A percentile compares a stretch with the other conserved stretches of the same genome.
Evolutionary conservation across 805 yeast genomes (phyloP).

Genomic region (Debaryomyces castellii): DNA sequence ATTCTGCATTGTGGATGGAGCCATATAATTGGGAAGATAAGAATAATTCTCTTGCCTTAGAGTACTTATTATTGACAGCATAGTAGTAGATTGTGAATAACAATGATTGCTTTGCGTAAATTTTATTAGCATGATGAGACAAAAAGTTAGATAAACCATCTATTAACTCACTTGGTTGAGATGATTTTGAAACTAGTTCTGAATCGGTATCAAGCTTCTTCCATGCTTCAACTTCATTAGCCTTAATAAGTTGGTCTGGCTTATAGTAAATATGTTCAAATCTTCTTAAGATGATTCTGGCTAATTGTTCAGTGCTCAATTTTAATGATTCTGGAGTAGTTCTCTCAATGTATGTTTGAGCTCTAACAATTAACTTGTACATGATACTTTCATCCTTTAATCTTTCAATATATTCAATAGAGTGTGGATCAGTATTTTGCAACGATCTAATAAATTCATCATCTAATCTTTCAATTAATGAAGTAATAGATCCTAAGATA

Average conservation of each 20-base stretch:
- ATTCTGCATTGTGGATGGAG: conserved; percentile 79
- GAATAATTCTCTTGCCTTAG: conserved; percentile 84
- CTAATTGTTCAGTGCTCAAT: conserved; percentile 56
- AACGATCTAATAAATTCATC: conserved; percentile 90
- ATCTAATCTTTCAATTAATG: conserved; percentile 89
- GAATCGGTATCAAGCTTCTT: conserved; percentile 34
- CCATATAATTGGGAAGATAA: conserved; percentile 83
- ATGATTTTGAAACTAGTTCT: conserved; percentile 28
- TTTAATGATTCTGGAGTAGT: conserved; percentile 45
- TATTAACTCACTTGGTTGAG: conserved; percentile 50
- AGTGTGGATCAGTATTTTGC: conserved; percentile 90
- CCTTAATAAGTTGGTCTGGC: conserved; percentile 69
- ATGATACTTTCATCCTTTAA: conserved; percentile 81
- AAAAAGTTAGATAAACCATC: conserved; percentile 65
- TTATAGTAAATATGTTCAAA: conserved; percentile 92
- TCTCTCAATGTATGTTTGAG: conserved; percentile 81
- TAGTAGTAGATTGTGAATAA: conserved; percentile 85
- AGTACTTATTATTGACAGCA: conserved; percentile 83
- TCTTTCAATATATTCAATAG: conserved; percentile 88
- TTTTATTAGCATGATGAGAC: conserved; percentile 62
- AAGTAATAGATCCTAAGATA: conserved; percentile 79
- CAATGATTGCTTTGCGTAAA: conserved; percentile 79
- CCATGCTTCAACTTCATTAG: conserved; percentile 80
- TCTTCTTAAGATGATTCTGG: conserved; percentile 78
- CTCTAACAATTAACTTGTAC: conserved; percentile 74